A percentile compares a stretch with the other conserved stretches of the same genome.
phyloP scores from a whole-genome alignment of 2,329 filamentous ascomycete genomes.

The Microcyclosporella mali region DNA sequence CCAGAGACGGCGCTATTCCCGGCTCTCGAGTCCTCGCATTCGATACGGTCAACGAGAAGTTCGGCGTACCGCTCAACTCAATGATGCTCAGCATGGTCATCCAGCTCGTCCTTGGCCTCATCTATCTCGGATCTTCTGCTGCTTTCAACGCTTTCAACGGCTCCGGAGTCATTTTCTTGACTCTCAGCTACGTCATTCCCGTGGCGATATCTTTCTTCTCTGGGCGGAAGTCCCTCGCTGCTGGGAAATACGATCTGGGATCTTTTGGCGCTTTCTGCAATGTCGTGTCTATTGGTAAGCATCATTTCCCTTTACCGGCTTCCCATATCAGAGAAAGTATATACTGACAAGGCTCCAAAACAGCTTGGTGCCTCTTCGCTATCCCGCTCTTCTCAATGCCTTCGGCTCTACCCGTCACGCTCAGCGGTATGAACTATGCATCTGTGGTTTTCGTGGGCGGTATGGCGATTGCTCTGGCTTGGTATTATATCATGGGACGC shows the following conservation, averaged over 20 bases:
- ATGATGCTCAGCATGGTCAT: constrained; percentile 66
- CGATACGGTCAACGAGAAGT: constrained; percentile 55
- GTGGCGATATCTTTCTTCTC: constrained; percentile 59
- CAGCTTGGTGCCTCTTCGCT: constrained; percentile 61
- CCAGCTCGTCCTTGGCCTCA: constrained; percentile 57
- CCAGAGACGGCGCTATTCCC: constrained; percentile 60
- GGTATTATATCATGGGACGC: constrained; percentile 66
- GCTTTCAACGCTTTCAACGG: constrained; percentile 63
- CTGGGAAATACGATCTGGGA: constrained; percentile 57
- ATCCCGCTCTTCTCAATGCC: constrained; percentile 68
- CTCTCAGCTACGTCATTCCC: constrained; percentile 61
- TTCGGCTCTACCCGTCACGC: constrained; percentile 53
- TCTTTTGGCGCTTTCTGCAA: constrained; percentile 57
- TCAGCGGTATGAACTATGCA: constrained; percentile 63
- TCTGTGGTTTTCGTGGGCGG: constrained; percentile 67
- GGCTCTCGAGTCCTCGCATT: constrained; percentile 48
- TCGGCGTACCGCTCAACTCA: constrained; percentile 62
- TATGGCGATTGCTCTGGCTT: constrained; percentile 53
- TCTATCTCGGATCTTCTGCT: constrained; percentile 63
- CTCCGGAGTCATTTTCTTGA: constrained; percentile 57
- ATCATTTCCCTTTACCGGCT: too few species aligned
- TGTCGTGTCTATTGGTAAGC: constrained; percentile 57
- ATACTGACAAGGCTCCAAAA: too few species aligned
- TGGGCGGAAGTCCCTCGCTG: constrained; percentile 54
- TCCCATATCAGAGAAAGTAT: neutral